Base-by-base conservation (phyloP, 225 moss, liverwort and hornwort species). In the Straminergon stramineum region DNA sequence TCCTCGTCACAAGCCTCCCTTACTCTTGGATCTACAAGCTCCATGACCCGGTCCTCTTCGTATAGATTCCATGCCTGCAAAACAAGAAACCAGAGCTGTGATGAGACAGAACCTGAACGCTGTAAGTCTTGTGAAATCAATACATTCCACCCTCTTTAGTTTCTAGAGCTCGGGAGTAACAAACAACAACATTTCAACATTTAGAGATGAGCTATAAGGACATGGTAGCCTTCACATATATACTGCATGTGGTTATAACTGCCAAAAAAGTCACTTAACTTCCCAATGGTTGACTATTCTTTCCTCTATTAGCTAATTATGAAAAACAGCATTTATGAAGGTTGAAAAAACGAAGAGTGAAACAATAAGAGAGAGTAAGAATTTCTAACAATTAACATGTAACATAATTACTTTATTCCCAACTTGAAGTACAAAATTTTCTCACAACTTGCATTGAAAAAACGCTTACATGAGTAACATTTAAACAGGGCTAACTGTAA, bases 21-120 rank as follows among this genome's bases (percentile, higher is more conserved):
- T 30, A 93, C 91, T 88, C 91, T 90, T 11, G 93, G 92, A 78
- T 94, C 92, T 8, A 93, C 86, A 32, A 94, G 93, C 55, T 91
- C 91, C 92, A 94, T 84, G 14, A 91, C 78, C 32, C 92, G 92
- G 31, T 90, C 79, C 74, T 92, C 81, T 85, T 94, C 94, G 55
- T 91, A 91, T 0, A 93, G 56, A 87, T 87, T 84, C 94, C 94
- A 94, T 52, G 93, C 94, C 94, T 94, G 85, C 90, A 67, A 53
- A 89, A 48, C 56, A 87, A 84, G 83, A 56, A 78, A 19, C 30
- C 58, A 82, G 56, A 63, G 52, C 78, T 57, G 32, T 78, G 68
- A 88, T 80, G 64, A 79, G 35, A 74, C 73, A 43, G 68, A 68
- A 55, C 37, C 64, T 65, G 45, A 64, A 75, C n/a, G n/a, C 66